These are phyloP conservation scores for Omphalotus guepiniiformis DNA, from an alignment of 768 basidiomycete genomes.

Conservation along the genomic window DNA sequence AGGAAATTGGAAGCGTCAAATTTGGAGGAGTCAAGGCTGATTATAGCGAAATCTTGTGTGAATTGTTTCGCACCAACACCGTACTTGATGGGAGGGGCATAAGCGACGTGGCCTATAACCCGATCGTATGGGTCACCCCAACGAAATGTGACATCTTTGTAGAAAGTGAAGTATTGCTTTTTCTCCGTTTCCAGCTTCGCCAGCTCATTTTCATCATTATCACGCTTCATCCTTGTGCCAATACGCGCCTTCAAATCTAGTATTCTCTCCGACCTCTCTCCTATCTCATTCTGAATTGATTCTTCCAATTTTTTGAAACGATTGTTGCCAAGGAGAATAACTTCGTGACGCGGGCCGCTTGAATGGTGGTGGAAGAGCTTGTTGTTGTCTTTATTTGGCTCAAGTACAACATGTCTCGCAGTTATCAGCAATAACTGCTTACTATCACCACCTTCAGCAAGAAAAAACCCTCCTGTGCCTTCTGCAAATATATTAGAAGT, in stretches of 20 bases:
- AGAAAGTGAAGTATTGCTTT: conserved; percentile 13
- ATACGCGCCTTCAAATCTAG: conserved; percentile 10
- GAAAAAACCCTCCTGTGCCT: conserved; percentile 30
- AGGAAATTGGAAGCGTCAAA: conserved; percentile 16
- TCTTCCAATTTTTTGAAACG: conserved; percentile 14
- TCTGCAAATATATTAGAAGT: conserved; percentile 16
- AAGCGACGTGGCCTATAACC: conserved; percentile 23
- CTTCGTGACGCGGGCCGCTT: conserved; percentile 15
- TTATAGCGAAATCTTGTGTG: conserved; percentile 23
- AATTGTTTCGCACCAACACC: conserved; percentile 13
- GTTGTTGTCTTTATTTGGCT: conserved; percentile 15
- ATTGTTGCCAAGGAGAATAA: conserved; percentile 22
- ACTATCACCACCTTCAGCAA: conserved; percentile 17
- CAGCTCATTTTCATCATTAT: background rate
- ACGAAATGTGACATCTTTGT: conserved; percentile 16
- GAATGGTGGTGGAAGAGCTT: conserved; percentile 13
- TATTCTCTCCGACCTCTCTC: background rate
- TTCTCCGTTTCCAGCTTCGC: conserved; percentile 6
- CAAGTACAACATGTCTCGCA: conserved; percentile 22
- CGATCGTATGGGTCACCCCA: conserved; percentile 19
- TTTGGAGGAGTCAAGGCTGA: conserved; percentile 20
- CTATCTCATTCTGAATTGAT: conserved; percentile 15
- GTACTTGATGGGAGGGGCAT: conserved; percentile 23
- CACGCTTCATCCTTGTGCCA: conserved; percentile 1
- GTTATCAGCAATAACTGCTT: conserved; percentile 24